Evolutionary conservation across 202 grass and related monocot species (phyloP).

Genomic region (Eragrostis tef): DNA sequence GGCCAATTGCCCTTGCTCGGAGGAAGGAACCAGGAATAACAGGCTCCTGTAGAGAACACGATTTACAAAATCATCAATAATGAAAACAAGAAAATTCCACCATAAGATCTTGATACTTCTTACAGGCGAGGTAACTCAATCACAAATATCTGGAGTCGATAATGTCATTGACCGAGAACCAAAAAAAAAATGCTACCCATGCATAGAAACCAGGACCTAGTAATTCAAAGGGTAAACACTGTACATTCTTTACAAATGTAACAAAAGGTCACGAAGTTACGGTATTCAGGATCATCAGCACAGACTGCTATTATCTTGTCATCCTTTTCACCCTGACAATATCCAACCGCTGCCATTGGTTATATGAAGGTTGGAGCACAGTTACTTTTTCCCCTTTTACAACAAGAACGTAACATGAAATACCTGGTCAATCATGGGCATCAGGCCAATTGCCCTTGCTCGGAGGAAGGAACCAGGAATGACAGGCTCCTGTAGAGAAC

Average conservation of each 20-base stretch:
- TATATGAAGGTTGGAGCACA: neutral
- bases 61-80: neutral
- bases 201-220: neutral
- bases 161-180: neutral
- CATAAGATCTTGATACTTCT: neutral
- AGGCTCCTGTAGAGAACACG: constrained; percentile 53
- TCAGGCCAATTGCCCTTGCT: constrained; percentile 80
- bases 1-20: constrained; percentile 76
- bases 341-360: constrained; percentile 17
- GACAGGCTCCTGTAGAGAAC: constrained; percentile 60
- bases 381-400: neutral
- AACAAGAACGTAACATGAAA: neutral
- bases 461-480: constrained; percentile 76
- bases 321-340: constrained; percentile 75
- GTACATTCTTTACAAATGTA: neutral
- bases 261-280: too few relatives aligned
- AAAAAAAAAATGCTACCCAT: neutral
- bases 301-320: constrained; percentile 93
- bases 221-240: too few relatives aligned
- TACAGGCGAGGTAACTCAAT: neutral
- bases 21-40: constrained; percentile 78
- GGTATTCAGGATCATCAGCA: constrained; percentile 90
- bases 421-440: constrained; percentile 96
- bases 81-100: neutral
- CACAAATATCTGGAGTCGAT: neutral